Evolutionary conservation across 2,329 filamentous ascomycete genomes (phyloP), one percentile per base, ranked within the genome.

Genomic region (Pseudogymnoascus sp.): DNA sequence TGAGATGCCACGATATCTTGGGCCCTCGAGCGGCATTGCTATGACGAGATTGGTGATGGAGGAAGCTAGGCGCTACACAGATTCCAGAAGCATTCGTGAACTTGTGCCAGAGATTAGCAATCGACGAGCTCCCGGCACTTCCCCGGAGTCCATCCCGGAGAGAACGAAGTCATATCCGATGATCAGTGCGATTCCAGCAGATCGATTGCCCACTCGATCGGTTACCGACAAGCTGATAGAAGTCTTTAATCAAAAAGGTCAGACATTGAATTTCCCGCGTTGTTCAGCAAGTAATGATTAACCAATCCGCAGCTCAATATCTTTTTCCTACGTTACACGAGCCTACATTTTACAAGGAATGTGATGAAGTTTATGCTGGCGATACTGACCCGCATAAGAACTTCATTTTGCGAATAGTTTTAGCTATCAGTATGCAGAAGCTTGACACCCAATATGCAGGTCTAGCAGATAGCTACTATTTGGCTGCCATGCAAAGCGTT

Each of bases 1-100:
- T 71, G 92, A 96, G 73, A 86, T 82, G 1, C 85, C 89, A 13
- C 89, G 92, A 63, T 97, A 94, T 71, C 78, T 99, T 2, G 94
- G 94, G 0, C 89, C 94, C 2, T 96, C 92, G 56, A 97, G 92
- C 71, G 94, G 92, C 62, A 96, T 96, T 68, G 90, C 91, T 69
- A 95, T 97, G 77, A 95, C 92, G 10, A 85, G 92, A 28, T 80
- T 97, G 66, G 86, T 99, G 9, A 96, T 99, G 88, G 92, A 96
- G 71, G 85, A 96, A 73, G 92, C 92, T 59, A 97, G 96, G 75
- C 87, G 91, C 64, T 95, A 92, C 69, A 95, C 91, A 23, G 88
- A 94, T 68, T 88, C 90, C 4, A 89, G 91, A 72, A 90, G 87
- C 65, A 96, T 97, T 71, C 91, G 90, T 61, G 91, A 96, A 66